A percentile compares a stretch with the other conserved stretches of the same genome.
These are phyloP conservation scores for Lycium ferocissimum DNA, from an alignment of 257 asterid species.

Conservation along the genomic window DNA sequence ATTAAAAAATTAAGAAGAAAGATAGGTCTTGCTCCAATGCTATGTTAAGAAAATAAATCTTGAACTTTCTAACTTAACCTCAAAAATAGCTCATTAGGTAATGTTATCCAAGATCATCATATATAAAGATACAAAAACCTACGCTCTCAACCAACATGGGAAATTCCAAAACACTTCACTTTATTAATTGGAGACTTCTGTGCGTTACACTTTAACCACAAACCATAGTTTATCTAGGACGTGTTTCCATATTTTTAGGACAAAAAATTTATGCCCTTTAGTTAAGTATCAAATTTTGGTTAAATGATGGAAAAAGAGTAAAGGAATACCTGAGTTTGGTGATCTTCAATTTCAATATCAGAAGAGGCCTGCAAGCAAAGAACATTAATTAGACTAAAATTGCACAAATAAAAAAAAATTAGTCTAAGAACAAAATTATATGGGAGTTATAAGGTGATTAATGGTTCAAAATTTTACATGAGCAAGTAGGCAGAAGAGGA, in stretches of 20 bases:
- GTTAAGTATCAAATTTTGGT: not conserved
- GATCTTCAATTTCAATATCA: slow-evolving; percentile 51
- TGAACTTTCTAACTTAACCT: too few species aligned
- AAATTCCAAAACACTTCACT: not conserved
- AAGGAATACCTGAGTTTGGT: slow-evolving; percentile 39
- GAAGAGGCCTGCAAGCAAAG: slow-evolving; percentile 56
- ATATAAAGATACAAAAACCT: not conserved
- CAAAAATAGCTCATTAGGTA: not conserved
- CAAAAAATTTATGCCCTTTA: not conserved
- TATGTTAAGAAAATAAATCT: too few species aligned
- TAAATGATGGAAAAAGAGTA: not conserved
- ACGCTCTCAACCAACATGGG: not conserved
- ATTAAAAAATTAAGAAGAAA: not conserved
- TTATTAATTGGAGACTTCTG: too few species aligned
- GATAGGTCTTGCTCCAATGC: not conserved
- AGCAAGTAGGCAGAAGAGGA: slow-evolving; percentile 51
- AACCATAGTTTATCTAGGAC: not conserved
- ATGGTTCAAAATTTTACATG: slow-evolving; percentile 36
- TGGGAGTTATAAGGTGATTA: not conserved
- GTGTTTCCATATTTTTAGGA: not conserved
- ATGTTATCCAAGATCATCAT: not conserved
- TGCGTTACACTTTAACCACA: not conserved
- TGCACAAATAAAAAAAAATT: not conserved
- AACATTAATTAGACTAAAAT: not conserved
- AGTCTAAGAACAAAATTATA: not conserved